Percentiles rank a stretch among this genome's conserved stretches.
phyloP scores from a whole-genome alignment of 2,329 filamentous ascomycete genomes.

The Ophiostoma sp. region DNA sequence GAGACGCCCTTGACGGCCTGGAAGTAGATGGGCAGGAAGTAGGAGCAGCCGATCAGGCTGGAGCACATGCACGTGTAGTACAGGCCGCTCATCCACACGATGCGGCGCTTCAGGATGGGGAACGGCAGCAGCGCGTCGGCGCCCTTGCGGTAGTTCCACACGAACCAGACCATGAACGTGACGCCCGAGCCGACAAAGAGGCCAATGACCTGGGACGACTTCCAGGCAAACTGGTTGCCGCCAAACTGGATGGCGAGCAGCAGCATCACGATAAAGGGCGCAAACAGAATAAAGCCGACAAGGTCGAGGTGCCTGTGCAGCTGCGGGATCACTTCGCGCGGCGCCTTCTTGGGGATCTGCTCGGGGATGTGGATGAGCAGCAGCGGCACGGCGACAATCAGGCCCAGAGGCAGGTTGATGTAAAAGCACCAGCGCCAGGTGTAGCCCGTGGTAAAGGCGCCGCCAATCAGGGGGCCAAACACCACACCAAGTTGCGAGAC shows the following conservation, averaged over 20 bases:
- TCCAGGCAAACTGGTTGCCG: slow-evolving; percentile 39
- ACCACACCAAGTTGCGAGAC: slow-evolving; percentile 43
- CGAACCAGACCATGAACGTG: slow-evolving; percentile 39
- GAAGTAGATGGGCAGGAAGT: slow-evolving; percentile 38
- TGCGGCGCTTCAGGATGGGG: slow-evolving; percentile 27
- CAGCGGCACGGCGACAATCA: slow-evolving; percentile 34
- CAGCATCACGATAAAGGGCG: slow-evolving; percentile 40
- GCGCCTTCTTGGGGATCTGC: slow-evolving; percentile 32
- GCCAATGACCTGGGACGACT: slow-evolving; percentile 39
- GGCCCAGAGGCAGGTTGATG: slow-evolving; percentile 44
- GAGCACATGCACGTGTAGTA: slow-evolving; percentile 29
- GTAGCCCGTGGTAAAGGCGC: slow-evolving; percentile 37
- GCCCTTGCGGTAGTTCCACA: slow-evolving; percentile 39
- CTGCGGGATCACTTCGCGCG: slow-evolving; percentile 29
- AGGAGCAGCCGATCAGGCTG: slow-evolving; percentile 29
- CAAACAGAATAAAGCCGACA: slow-evolving; percentile 41
- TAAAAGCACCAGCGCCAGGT: slow-evolving; percentile 48
- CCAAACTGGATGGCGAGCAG: slow-evolving; percentile 45
- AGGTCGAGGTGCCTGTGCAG: slow-evolving; percentile 38
- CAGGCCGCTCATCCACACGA: slow-evolving; percentile 29
- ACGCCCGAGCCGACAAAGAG: slow-evolving; percentile 38
- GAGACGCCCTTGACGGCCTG: slow-evolving; percentile 34
- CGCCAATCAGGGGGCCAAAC: slow-evolving; percentile 45
- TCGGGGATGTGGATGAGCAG: slow-evolving; percentile 37
- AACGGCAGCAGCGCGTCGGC: slow-evolving; percentile 32